Percentiles rank a stretch among this genome's conserved stretches.
Evolutionary conservation across 73 alveolate species (phyloP).

Genomic region (Paramecium sonneborni): DNA sequence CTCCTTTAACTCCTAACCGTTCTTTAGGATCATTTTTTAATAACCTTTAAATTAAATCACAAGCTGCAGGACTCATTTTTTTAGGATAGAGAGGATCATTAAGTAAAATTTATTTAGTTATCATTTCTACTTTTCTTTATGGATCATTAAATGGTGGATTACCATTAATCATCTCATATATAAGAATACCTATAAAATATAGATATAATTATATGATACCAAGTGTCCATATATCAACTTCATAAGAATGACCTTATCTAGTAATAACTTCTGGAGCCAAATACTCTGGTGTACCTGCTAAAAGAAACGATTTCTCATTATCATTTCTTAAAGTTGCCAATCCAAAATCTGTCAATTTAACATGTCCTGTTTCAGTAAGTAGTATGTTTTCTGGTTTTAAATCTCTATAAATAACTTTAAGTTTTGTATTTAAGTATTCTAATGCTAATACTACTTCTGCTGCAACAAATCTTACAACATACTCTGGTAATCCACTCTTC

Average conservation of each 20-base stretch:
- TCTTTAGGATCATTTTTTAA: slow-evolving; percentile 10
- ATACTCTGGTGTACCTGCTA: slow-evolving; percentile 84
- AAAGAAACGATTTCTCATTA: slow-evolving; percentile 65
- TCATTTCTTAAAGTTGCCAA: slow-evolving; percentile 66
- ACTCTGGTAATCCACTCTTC: slow-evolving; percentile 62
- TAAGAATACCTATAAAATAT: background rate
- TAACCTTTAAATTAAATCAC: background rate
- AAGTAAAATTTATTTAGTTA: background rate
- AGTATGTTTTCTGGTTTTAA: slow-evolving; percentile 72
- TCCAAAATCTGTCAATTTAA: slow-evolving; percentile 75
- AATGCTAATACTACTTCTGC: slow-evolving; percentile 69
- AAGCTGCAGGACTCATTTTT: background rate
- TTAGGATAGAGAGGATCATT: slow-evolving; percentile 15
- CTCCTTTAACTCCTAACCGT: slow-evolving; percentile 28
- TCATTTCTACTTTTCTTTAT: background rate
- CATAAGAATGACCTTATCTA: slow-evolving; percentile 61
- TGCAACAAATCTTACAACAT: slow-evolving; percentile 64
- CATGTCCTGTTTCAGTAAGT: slow-evolving; percentile 73
- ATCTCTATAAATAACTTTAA: slow-evolving; percentile 70
- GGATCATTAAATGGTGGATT: slow-evolving; percentile 65
- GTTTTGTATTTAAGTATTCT: slow-evolving; percentile 57
- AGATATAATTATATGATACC: background rate
- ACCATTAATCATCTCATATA: slow-evolving; percentile 67
- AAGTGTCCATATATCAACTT: slow-evolving; percentile 60
- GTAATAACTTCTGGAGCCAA: slow-evolving; percentile 78